Evolutionary conservation across 768 basidiomycete species (phyloP), one percentile per base, ranked within the genome.

Genomic region (Melanogaster broomeanus): DNA sequence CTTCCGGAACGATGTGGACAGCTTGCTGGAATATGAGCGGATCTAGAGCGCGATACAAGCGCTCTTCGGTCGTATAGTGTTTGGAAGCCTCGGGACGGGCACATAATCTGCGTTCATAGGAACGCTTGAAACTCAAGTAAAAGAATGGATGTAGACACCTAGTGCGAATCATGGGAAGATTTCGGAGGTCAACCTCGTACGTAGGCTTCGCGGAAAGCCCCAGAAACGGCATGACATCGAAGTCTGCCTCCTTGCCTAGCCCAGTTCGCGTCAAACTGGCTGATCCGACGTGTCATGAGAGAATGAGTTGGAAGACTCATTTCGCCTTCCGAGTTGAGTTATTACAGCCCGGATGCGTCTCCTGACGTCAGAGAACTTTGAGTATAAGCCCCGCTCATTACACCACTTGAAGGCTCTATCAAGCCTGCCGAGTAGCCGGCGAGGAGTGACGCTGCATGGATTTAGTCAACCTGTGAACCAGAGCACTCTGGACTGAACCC

Each of bases 11-110:
- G 71, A 77, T 30, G 77, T 88, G 19, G 62, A 68, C 35, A 70
- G 45, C 76, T 90, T 13, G 87, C 85, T 5, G 68, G 64, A 27
- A 75, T 85, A 35, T 91, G 88, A 83, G 79, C 75, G 42, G 82
- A 88, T 48, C 67, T 88, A 73, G 70, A 1, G 78, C 82, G 24
- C 72, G 82, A 18, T 91, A 84, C 63, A 65, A 68, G 53, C 52
- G 72, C 25, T 77, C 78, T 0, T 90, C 62, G 77, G 82, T 45
- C 77, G 73, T 3, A 75, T 90, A 30, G 72, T 85, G 19, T 90
- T 90, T 62, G 88, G 84, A 2, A 82, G 90, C 40, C 60, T 84
- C 11, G 83, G 80, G 33, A 65, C 65, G 31, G 66, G 68, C 49
- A 83, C 82, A 4, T 81, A 73, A 48, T 66, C 67, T 12, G 61